phyloP scores from a whole-genome alignment of 345 rosid genomes.

The Hypericum androsaemum region DNA sequence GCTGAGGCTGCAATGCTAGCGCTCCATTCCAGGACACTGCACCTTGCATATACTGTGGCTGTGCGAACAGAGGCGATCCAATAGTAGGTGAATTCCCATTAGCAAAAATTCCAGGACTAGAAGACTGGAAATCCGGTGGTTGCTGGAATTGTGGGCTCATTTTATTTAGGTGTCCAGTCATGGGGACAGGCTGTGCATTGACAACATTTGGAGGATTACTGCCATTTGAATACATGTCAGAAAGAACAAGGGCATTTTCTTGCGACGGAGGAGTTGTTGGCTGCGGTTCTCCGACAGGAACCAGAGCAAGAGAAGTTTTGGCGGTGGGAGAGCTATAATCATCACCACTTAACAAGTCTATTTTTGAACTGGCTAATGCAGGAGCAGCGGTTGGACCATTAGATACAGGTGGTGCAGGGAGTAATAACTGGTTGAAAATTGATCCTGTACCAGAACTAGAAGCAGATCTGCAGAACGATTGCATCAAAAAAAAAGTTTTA shows the following conservation, averaged over 20 bases:
- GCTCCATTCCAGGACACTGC: conserved; percentile 65
- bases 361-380: conserved; percentile 45
- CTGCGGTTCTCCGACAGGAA: conserved; percentile 61
- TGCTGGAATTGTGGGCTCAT: conserved; percentile 51
- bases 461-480: conserved; percentile 40
- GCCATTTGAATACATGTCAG: conserved; percentile 71
- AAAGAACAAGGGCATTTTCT: conserved; percentile 79
- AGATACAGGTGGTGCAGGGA: conserved; percentile 73
- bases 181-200: conserved; percentile 36
- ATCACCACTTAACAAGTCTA: conserved; percentile 97
- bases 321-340: conserved; percentile 56
- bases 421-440: conserved; percentile 56
- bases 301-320: conserved; percentile 63
- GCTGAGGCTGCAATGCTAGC: conserved; percentile 44
- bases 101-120: conserved; percentile 44
- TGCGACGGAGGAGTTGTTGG: conserved; percentile 50
- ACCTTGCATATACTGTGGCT: conserved; percentile 44
- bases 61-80: conserved; percentile 62
- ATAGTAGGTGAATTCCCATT: conserved; percentile 50
- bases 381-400: conserved; percentile 46
- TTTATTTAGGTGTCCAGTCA: conserved; percentile 36
- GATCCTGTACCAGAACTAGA: conserved; percentile 45
- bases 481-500: neutral
- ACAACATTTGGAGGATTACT: conserved; percentile 39
- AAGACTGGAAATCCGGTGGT: conserved; percentile 52